Percentiles rank a stretch among this genome's conserved stretches.
These are phyloP conservation scores for Phalaenopsis hybrid DNA, from an alignment of 116 monocot genomes.

Conservation along the genomic window DNA sequence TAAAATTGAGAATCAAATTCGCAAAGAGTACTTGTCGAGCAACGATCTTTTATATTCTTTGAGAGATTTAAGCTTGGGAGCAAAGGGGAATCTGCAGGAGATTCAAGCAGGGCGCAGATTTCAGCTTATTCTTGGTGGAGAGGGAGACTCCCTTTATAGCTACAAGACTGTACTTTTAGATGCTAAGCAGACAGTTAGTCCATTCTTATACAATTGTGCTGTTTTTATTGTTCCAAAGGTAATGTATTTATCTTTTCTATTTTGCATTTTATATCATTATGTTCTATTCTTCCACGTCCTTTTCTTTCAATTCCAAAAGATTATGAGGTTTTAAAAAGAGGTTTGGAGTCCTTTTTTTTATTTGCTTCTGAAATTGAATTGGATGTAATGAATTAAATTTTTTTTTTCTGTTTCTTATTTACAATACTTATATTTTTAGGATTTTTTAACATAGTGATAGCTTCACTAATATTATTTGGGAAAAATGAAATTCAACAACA, in stretches of 20 bases:
- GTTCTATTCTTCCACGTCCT: background rate
- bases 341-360: background rate
- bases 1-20: conserved; percentile 67
- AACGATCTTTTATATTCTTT: conserved; percentile 49
- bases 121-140: conserved; percentile 64
- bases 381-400: background rate
- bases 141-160: conserved; percentile 50
- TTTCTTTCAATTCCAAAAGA: conserved; percentile 1
- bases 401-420: background rate
- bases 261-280: background rate
- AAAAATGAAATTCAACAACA: background rate
- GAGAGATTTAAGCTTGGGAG: conserved; percentile 64
- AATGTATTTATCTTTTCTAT: background rate
- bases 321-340: background rate
- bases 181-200: conserved; percentile 34
- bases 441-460: background rate
- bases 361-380: background rate
- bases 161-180: conserved; percentile 82
- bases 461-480: background rate
- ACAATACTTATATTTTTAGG: background rate
- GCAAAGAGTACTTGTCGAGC: conserved; percentile 33
- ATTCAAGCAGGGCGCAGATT: conserved; percentile 65
- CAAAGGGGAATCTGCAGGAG: conserved; percentile 55
- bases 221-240: conserved; percentile 95
- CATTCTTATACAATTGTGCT: conserved; percentile 66